Percentiles rank a stretch among this genome's conserved stretches.
Conservation (phyloP, 73 alveolate genomes). For the Paramecium sexaurelia region DNA sequence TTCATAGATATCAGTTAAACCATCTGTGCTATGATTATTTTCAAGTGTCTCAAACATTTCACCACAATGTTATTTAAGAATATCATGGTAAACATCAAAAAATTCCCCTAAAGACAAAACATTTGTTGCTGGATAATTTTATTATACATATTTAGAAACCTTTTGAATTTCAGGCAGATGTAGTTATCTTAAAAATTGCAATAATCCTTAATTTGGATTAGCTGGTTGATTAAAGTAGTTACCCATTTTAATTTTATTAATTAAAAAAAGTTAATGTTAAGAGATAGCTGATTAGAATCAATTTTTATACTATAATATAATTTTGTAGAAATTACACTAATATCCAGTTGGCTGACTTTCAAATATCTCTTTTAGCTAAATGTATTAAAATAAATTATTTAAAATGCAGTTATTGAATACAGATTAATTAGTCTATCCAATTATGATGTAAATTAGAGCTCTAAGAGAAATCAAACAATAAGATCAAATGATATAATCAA, state of each 20-base stretch:
- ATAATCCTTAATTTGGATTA: background rate
- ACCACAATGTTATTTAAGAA: constrained; percentile 14
- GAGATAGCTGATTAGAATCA: background rate
- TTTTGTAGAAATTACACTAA: too few species aligned
- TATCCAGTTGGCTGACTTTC: too few species aligned
- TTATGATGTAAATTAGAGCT: constrained; percentile 28
- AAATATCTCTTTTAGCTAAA: too few species aligned
- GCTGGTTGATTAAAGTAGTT: background rate
- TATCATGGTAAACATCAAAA: constrained; percentile 5
- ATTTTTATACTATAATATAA: background rate
- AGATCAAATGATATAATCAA: background rate
- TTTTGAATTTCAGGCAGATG: background rate
- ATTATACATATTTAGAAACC: constrained; percentile 6
- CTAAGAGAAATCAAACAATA: background rate
- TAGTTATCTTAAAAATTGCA: background rate
- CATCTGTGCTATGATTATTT: constrained; percentile 18
- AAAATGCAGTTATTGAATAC: background rate
- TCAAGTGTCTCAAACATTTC: constrained; percentile 1
- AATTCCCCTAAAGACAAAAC: background rate
- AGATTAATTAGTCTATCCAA: background rate
- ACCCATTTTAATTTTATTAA: constrained; percentile 32
- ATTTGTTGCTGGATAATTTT: background rate
- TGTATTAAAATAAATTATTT: background rate
- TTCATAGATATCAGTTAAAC: constrained; percentile 15
- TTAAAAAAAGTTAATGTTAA: background rate